Conservation (phyloP, 352 stramenopile species). For the Phytophthora constricta region DNA sequence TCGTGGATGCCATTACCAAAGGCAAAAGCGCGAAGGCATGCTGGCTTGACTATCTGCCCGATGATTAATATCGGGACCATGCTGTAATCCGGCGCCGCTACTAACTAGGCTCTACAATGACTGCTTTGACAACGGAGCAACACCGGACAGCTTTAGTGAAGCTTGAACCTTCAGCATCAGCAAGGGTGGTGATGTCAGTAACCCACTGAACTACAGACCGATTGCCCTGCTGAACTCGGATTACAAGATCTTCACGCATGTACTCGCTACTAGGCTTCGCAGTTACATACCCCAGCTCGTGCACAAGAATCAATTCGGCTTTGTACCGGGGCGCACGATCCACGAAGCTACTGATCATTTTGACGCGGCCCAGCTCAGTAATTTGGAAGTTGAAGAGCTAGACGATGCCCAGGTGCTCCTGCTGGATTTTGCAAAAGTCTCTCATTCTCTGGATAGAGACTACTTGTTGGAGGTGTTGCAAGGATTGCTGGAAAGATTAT, state of each 20-base stretch:
- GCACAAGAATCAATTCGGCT: not conserved
- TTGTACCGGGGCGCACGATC: slow-evolving; percentile 3
- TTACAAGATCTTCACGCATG: slow-evolving; percentile 13
- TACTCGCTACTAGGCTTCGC: slow-evolving; percentile 4
- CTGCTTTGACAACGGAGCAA: not conserved
- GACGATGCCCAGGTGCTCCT: slow-evolving; percentile 8
- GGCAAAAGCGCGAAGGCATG: slow-evolving; percentile 8
- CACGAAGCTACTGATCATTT: slow-evolving; percentile 10
- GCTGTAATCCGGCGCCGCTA: not conserved
- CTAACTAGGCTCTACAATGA: slow-evolving; percentile 1
- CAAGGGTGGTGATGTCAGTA: not conserved
- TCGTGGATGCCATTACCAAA: not conserved
- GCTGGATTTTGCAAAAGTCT: slow-evolving; percentile 15
- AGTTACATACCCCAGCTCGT: not conserved
- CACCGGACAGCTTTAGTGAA: not conserved
- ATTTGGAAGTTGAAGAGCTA: not conserved
- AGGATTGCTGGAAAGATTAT: not conserved
- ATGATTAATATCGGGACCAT: slow-evolving; percentile 12
- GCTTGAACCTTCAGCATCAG: slow-evolving; percentile 8
- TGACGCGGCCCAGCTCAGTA: slow-evolving; percentile 1
- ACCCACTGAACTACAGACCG: slow-evolving; percentile 7
- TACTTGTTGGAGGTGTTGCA: slow-evolving; percentile 10
- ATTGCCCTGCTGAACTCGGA: slow-evolving; percentile 4
- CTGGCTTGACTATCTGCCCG: not conserved
- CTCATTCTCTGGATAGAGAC: slow-evolving; percentile 8